These are phyloP conservation scores for Lentinus brumalis DNA, from an alignment of 768 basidiomycete genomes.

Conservation along the genomic window DNA sequence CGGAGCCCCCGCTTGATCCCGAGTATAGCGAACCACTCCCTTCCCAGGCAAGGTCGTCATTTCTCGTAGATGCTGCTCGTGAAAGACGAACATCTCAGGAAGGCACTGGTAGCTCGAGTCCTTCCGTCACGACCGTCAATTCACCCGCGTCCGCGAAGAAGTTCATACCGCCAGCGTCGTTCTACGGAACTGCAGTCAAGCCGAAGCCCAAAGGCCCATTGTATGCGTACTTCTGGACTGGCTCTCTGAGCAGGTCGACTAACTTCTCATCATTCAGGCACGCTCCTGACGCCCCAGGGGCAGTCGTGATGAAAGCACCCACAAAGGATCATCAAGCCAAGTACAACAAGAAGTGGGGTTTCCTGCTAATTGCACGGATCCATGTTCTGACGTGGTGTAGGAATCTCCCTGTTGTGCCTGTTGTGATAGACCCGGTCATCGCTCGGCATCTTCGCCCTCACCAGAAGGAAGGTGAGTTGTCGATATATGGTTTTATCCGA, in stretches of 20 bases:
- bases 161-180: slow-evolving; percentile 59
- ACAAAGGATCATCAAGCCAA: slow-evolving; percentile 62
- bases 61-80: slow-evolving; percentile 5
- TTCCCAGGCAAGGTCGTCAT: slow-evolving; percentile 9
- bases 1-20: slow-evolving; percentile 32
- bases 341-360: slow-evolving; percentile 68
- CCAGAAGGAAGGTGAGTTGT: slow-evolving; percentile 75
- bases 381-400: slow-evolving; percentile 38
- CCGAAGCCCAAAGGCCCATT: slow-evolving; percentile 38
- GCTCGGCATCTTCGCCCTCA: slow-evolving; percentile 78
- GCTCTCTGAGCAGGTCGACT: background rate
- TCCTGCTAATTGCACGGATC: background rate
- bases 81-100: slow-evolving; percentile 4
- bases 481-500: background rate
- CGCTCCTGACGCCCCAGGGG: slow-evolving; percentile 74
- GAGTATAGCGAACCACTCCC: slow-evolving; percentile 20
- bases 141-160: slow-evolving; percentile 28
- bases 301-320: slow-evolving; percentile 85
- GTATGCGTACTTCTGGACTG: slow-evolving; percentile 40
- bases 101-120: slow-evolving; percentile 19
- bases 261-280: slow-evolving; percentile 47
- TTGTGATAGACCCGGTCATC: slow-evolving; percentile 90
- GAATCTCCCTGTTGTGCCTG: slow-evolving; percentile 64
- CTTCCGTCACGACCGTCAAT: slow-evolving; percentile 21
- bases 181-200: slow-evolving; percentile 53